phyloP scores from a whole-genome alignment of 1,284 basidiomycete species.

The Apiotrichum gracile region DNA sequence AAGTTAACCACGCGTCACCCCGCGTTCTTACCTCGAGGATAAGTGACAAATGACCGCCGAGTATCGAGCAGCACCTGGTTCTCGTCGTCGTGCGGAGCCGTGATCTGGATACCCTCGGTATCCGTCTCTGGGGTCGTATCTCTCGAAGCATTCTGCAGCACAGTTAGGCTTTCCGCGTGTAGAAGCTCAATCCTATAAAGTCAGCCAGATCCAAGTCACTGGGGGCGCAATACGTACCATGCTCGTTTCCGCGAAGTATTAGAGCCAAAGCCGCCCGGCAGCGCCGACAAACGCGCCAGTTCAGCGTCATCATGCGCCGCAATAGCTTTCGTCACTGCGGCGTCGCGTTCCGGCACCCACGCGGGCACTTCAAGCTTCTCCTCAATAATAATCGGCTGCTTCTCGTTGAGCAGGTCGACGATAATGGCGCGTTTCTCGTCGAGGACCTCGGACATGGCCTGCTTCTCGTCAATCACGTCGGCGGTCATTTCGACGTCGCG shows the following conservation, averaged over 20 bases:
- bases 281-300: conserved; percentile 31
- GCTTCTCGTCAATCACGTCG: not conserved
- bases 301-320: conserved; percentile 24
- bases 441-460: not conserved
- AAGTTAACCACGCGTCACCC: not conserved
- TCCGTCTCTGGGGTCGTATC: conserved; percentile 1
- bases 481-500: not conserved
- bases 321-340: conserved; percentile 28
- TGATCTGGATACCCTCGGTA: conserved; percentile 5
- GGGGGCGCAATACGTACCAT: conserved; percentile 35
- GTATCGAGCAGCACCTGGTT: conserved; percentile 79
- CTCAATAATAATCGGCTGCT: not conserved
- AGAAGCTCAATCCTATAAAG: conserved; percentile 28
- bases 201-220: conserved; percentile 1
- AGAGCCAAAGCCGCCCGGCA: conserved; percentile 44
- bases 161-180: conserved; percentile 5
- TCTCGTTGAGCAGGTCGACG: not conserved
- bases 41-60: conserved; percentile 79
- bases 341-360: conserved; percentile 31
- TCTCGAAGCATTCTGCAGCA: not conserved
- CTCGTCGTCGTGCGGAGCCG: conserved; percentile 63
- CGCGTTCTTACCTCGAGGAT: conserved; percentile 64
- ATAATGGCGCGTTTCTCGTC: not conserved
- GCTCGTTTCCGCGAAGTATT: conserved; percentile 28
- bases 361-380: not conserved